Evolutionary conservation across 768 basidiomycete genomes (phyloP), one percentile per base, ranked within the genome.

Genomic region (Tricholoma sp.): DNA sequence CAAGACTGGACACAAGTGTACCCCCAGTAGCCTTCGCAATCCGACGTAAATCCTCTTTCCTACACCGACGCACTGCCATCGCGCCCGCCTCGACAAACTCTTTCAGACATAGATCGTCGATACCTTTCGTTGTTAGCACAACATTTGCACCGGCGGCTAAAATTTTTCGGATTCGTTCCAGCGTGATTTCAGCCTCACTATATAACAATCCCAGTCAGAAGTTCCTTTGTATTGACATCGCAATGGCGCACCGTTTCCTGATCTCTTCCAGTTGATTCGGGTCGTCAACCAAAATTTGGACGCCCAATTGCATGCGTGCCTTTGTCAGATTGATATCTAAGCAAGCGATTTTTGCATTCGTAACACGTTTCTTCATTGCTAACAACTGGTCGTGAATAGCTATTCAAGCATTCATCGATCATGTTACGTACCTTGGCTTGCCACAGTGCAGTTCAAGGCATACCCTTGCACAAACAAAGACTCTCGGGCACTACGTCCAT

Each of bases 61-160:
- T 86, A 76, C 97, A 98, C 63, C 97, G 82, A 61, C 97, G 87
- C 50, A 98, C 97, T 44, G 95, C 97, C 90, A 98, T 98, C 1
- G 96, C 96, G 39, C 97, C 97, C 17, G 94, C 95, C 73, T 99
- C 97, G 48, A 98, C 91, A 64, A 98, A 99, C 74, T 98, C 97
- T 70, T 99, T 99, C 63, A 98, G 75, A 70, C 94, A 98, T 15
- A 98, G 79, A 68, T 99, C 97, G 65, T 99, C 97, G 63, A 98
- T 99, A 36, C 97, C 97, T 72, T 98, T 98, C 11, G 97, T 98
- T 12, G 97, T 99, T 55, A 98, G 74, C 41, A 98, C 85, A 58
- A 98, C 97, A 66, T 98, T 98, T 32, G 97, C 97, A 33, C 97
- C 97, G 12, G 96, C 82, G 4, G 88, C 94, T 58, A 99, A 79